Evolutionary conservation across 2,329 filamentous ascomycete species (phyloP), one percentile per base, ranked within the genome.

Genomic region (Claviceps purpurea): DNA sequence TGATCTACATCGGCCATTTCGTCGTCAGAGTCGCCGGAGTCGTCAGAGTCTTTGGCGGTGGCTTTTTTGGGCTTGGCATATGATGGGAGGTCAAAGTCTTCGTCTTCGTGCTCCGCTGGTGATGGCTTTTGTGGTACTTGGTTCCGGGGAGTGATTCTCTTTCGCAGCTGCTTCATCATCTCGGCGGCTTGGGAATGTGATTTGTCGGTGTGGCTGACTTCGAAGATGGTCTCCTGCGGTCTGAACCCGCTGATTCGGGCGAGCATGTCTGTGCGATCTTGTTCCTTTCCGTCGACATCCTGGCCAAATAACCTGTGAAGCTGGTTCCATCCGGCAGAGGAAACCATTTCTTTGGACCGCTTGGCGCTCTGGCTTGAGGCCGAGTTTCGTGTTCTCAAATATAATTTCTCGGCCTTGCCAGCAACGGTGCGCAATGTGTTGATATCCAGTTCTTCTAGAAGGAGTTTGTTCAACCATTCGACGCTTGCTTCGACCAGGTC

Each of bases 161-260:
- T 79, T 61, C 84, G 78, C 62, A 85, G 77, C 47, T 82, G 77
- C 60, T 81, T 82, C 80, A 93, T 88, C 37, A 91, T 73, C 55
- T 89, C 84, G 2, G 84, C 85, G 6, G 85, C 84, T 62, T 85
- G 82, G 48, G 70, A 74, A 40, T 73, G 74, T 2, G 73, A 75
- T 57, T 86, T 84, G 41, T 82, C 85, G 55, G 83, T 79, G 59
- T 84, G 81, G 6, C 87, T 86, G 56, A 96, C 84, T 67, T 98
- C 93, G 60, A 98, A 98, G n/a, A 98, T 88, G 0, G 91, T 97
- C 68, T 98, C 93, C 44, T 84, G 76, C 0, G 94, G 93, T 59
- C 88, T 81, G 70, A 93, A 98, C 2, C 85, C 85, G 60, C 88
- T 90, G 53, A 98, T 88, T 54, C 84, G 81, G 37, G 89, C 88